phyloP scores from a whole-genome alignment of 148 eudicot genomes.

The Chenopodium quinoa region DNA sequence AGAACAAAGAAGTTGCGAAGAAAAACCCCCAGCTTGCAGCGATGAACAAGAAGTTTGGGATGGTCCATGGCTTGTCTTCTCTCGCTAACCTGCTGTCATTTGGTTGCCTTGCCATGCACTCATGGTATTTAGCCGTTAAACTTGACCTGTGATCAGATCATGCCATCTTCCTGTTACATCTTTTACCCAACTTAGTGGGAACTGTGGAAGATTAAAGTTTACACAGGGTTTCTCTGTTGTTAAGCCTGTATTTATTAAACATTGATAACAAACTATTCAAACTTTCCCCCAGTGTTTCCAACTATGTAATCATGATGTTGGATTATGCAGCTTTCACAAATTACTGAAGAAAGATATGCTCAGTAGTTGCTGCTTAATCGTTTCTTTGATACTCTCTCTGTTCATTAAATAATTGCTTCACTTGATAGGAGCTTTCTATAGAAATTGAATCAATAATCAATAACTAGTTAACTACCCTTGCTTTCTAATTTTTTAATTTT shows the following conservation, averaged over 20 bases:
- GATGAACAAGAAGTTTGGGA: constrained; percentile 98
- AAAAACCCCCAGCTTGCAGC: constrained; percentile 70
- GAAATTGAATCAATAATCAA: too few relatives aligned
- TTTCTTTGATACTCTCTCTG: not conserved
- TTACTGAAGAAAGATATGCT: not conserved
- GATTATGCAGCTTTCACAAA: not conserved
- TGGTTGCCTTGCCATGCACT: constrained; percentile 90
- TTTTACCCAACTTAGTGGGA: not conserved
- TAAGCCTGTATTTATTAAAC: not conserved
- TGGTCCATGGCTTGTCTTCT: constrained; percentile 88
- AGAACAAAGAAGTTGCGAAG: constrained; percentile 87
- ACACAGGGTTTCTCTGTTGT: constrained; percentile 6
- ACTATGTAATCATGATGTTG: not conserved
- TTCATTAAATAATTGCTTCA: too few relatives aligned
- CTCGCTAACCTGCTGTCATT: constrained; percentile 81
- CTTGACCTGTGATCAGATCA: constrained; percentile 46
- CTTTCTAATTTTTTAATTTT: too few relatives aligned
- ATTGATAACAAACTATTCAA: not conserved
- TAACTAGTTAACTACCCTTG: too few relatives aligned
- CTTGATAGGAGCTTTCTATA: too few relatives aligned
- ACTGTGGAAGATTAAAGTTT: not conserved
- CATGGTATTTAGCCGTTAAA: constrained; percentile 91
- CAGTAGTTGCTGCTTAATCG: not conserved
- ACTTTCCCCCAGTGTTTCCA: not conserved
- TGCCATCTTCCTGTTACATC: not conserved